Evolutionary conservation across 1,284 basidiomycete species (phyloP).

Genomic region (Leccinum glutinopallens): DNA sequence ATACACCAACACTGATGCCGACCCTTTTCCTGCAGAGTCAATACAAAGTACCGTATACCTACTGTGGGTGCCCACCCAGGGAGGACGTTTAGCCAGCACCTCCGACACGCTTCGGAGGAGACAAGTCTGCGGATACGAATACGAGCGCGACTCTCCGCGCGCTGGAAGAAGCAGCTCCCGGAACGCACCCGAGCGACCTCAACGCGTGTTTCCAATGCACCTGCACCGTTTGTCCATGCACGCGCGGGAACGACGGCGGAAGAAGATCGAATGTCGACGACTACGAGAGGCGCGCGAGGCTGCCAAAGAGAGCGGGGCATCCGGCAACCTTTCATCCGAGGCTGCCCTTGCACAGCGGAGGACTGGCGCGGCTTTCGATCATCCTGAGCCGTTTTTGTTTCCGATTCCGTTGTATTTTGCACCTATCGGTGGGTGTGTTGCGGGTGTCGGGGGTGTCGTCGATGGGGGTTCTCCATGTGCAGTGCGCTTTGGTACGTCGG

Average conservation of each 20-base stretch:
- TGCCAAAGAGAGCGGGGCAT: neutral
- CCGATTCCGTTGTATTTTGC: conserved; percentile 37
- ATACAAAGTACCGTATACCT: conserved; percentile 46
- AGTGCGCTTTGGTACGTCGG: conserved; percentile 16
- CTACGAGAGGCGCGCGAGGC: conserved; percentile 10
- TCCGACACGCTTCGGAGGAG: conserved; percentile 18
- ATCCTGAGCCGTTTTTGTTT: conserved; percentile 18
- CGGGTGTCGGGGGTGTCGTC: conserved; percentile 21
- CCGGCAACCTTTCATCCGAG: neutral
- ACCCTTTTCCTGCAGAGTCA: conserved; percentile 32
- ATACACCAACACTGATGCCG: neutral
- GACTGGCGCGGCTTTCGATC: neutral
- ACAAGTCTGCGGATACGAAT: neutral
- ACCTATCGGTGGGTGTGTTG: conserved; percentile 22
- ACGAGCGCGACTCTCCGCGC: conserved; percentile 20
- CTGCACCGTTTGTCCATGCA: conserved; percentile 20
- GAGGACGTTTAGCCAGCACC: conserved; percentile 41
- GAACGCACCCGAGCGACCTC: conserved; percentile 50
- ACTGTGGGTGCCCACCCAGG: conserved; percentile 52
- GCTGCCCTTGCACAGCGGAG: neutral
- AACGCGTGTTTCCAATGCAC: conserved; percentile 41
- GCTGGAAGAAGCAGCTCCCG: conserved; percentile 32
- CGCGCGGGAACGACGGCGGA: conserved; percentile 24
- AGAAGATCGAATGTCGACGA: conserved; percentile 25
- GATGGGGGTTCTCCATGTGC: conserved; percentile 11